Base-by-base conservation (phyloP, 2,329 filamentous ascomycete genomes). In the Orbilia blumenaviensis region DNA sequence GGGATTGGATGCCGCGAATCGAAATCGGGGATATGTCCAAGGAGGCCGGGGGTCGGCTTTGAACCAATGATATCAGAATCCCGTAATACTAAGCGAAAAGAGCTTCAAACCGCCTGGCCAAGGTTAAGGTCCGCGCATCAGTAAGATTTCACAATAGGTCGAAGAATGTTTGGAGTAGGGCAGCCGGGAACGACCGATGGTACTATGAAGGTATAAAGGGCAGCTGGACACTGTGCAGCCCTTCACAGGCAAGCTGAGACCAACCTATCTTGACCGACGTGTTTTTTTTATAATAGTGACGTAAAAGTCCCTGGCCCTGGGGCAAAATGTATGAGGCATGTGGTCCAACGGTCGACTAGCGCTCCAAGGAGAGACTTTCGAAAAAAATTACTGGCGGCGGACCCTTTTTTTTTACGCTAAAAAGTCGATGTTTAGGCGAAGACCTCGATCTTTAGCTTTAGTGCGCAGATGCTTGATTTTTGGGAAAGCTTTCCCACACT, bases 1-100 rank as follows among this genome's bases (percentile, higher is more conserved):
- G 10, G 9, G 42, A 34, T 56, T 62, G 58, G 66, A 46, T 14
- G 27, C 36, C 25, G 46, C 10, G 27, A 71, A 71, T 64, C 56
- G 44, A 52, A 41, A 63, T 41, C 10, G 50, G 48, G 50, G 21
- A 41, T 34, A 60, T 48, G n/a, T n/a, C n/a, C n/a, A n/a, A n/a
- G n/a, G n/a, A n/a, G n/a, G n/a, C n/a, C 23, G 16, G 23, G 54
- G 25, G 18, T 48, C 21, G 23, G 32, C 21, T 21, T 23, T 23
- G 7, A 50, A 18, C 68, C 68, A 73, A 73, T 73, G 68, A 66
- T 61, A 66, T 60, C 60, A 73, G 42, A 32, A 18, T 44, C 58
- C 29, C 12, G 52, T 36, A 52, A 50, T 34, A 1, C 29, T 61
- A 73, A 73, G 61, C 68, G 68, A 73, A 41, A 25, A 54, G 1